Base-by-base conservation (phyloP, 140 eudicot genomes). In the Anethum foeniculum region DNA sequence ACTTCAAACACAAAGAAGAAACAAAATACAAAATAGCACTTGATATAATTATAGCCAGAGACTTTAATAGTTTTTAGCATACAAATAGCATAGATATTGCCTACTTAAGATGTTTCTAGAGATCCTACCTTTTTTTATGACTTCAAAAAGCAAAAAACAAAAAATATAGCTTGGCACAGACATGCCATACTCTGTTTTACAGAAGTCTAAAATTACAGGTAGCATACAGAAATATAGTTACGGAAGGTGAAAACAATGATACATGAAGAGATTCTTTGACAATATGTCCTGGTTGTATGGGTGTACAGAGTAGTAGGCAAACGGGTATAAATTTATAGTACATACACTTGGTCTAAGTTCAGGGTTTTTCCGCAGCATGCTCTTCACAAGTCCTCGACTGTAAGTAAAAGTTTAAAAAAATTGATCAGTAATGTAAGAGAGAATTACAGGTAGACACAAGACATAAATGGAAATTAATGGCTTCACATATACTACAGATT, bases 351-450 rank as follows among this genome's bases (percentile, higher is more conserved):
- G 99, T 80, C 99, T 87, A 34, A 85, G 85, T 86, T 92, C 97
- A 52, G 99, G 99, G 81, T 95, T 90, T 81, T 92, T 95, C 80
- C 97, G 89, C 81, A 95, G 89, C 99, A 95, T 92, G 84, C 96
- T 89, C 82, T 95, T 95, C 41, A 95, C 88, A 80, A 95, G 93
- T 67, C 97, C 93, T 74, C 97, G 95, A 71, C 99, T 95, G 87
- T 41, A 83, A 81, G 79, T 21, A 78, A 71, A 28, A 25, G 58
- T 51, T 30, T 27, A 14, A 52, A 52, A 54, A 71, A 71, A 10
- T 43, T 15, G 74, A 46, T 60, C 38, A 69, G 75, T 14, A 67
- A 30, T 32, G 14, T 15, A 3, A 30, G 74, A 30, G 27, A 19
- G 69, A 30, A 19, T 10, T 47, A n/a, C 39, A 32, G 15, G 25